A percentile compares a stretch with the other conserved stretches of the same genome.
These are phyloP conservation scores for Cylindrotheca closterium DNA, from an alignment of 108 stramenopile species.

Conservation along the genomic window DNA sequence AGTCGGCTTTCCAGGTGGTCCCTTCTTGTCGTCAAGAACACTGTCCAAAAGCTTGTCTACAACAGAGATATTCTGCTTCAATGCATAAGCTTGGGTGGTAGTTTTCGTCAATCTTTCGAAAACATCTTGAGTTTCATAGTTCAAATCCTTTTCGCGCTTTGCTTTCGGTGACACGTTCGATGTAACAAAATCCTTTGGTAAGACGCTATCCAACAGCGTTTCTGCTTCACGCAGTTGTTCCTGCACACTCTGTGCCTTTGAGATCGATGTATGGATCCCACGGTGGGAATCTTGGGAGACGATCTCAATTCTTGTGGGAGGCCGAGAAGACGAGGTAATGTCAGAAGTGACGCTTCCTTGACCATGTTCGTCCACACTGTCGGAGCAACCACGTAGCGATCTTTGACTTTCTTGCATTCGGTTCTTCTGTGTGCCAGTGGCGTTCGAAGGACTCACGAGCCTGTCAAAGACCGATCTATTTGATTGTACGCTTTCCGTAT, in stretches of 20 bases:
- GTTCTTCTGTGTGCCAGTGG: constrained; percentile 61
- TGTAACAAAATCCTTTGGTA: background rate
- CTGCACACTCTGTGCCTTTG: background rate
- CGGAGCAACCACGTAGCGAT: background rate
- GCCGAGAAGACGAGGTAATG: too few relatives aligned
- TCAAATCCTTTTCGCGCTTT: constrained; percentile 5
- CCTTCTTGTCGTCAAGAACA: too few relatives aligned
- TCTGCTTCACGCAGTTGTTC: background rate
- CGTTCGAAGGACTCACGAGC: constrained; percentile 47
- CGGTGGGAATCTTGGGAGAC: too few relatives aligned
- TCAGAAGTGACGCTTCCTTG: too few relatives aligned
- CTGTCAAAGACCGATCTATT: constrained; percentile 57
- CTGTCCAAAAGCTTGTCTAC: constrained; percentile 28
- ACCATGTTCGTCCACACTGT: too few relatives aligned
- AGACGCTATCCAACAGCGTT: background rate
- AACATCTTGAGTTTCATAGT: constrained; percentile 50
- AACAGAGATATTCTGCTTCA: constrained; percentile 35
- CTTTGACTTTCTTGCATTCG: constrained; percentile 32
- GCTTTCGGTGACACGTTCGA: background rate
- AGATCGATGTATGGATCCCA: too few relatives aligned
- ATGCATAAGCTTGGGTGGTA: constrained; percentile 56
- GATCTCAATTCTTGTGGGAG: too few relatives aligned
- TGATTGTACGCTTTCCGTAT: background rate
- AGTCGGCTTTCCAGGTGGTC: too few relatives aligned
- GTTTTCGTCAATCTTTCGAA: constrained; percentile 68